Base-by-base conservation (phyloP, 2,329 filamentous ascomycete genomes). In the Penicillium sp. region DNA sequence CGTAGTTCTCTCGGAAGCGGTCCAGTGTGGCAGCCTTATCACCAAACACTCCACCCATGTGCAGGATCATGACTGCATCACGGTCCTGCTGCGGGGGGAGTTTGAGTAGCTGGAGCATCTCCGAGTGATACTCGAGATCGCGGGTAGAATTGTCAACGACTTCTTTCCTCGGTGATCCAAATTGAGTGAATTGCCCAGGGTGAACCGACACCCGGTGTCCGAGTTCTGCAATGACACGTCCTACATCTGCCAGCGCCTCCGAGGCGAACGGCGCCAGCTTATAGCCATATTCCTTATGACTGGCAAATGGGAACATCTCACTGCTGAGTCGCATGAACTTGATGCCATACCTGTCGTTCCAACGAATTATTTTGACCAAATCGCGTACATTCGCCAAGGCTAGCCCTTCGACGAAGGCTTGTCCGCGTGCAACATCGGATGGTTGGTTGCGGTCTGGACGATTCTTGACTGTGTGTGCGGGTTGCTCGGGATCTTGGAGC, bases 261-360 rank as follows among this genome's bases (percentile, higher is more conserved):
- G 89, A 84, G 0, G 92, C 93, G 70, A 97, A 97, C 0, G 89
- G 88, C 0, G 86, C 87, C 12, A 97, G 80, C 63, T 85, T 88
- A 73, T 97, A 97, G 0, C 92, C 93, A 62, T 96, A 88, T 59
- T 90, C 88, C 25, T 84, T 82, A 67, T 97, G 93, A 61, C 90
- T 95, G 1, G 93, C 93, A 71, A 97, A 97, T 0, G 93, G 93
- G 61, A 97, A 97, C 89, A 97, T 97, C 65, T 97, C 93, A 52
- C 90, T 96, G 63, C 90, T 96, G 19, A 97, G 79, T 1, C 93
- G 85, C 84, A 97, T 85, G 71, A 97, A 97, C 63, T 86, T 92
- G 74, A 97, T 97, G 37, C 88, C 87, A 61, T 93, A 97, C 63
- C 85, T 89, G 61, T 95, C 88, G 68, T 97, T 97, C 93, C 93